Base-by-base conservation (phyloP, 169 alveolate species). In the Cryptosporidium bovis region DNA sequence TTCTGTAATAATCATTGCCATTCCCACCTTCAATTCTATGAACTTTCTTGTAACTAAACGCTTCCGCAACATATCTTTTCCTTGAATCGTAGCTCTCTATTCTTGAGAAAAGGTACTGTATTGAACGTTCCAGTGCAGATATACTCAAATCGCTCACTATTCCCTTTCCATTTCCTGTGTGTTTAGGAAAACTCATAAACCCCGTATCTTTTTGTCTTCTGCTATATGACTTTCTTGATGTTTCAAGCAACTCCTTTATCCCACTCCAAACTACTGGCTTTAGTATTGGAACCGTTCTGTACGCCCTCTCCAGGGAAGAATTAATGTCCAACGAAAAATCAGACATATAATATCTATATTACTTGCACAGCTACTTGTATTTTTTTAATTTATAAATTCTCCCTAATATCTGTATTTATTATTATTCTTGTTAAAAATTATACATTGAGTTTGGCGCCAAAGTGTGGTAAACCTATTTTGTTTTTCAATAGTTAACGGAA, bases 231-330 rank as follows among this genome's bases (percentile, higher is more conserved):
- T 77, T 46, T 40, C 51, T 77, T 18, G 87, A 77, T 58, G 34
- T 51, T 5, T 62, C 71, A 65, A 77, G 66, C 27, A 77, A 53
- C 50, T 77, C 87, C 50, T 36, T 60, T 20, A 77, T 60, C 33
- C 87, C 87, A 8, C 65, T 60, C 87, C 87, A 77, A 20, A 77
- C 56, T 36, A 77, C 71, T 2, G 87, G 69, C 60, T 60, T 77
- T 24, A 77, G 24, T 24, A 77, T 60, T 40, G 87, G 87, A 44
- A 77, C 71, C 10, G 87, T 77, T 62, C 87, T 56, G 40, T 77
- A 77, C 8, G 87, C 71, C 53, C 77, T 77, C 64, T 77, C 87
- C 46, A 77, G 51, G 46, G 87, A 77, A 64, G 87, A 77, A 62
- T 40, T 44, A 24, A 62, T 56, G 60, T 77, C 87, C 44, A 62